phyloP scores from a whole-genome alignment of 495 filamentous ascomycete species.

The Rostrohypoxylon terebratum region DNA sequence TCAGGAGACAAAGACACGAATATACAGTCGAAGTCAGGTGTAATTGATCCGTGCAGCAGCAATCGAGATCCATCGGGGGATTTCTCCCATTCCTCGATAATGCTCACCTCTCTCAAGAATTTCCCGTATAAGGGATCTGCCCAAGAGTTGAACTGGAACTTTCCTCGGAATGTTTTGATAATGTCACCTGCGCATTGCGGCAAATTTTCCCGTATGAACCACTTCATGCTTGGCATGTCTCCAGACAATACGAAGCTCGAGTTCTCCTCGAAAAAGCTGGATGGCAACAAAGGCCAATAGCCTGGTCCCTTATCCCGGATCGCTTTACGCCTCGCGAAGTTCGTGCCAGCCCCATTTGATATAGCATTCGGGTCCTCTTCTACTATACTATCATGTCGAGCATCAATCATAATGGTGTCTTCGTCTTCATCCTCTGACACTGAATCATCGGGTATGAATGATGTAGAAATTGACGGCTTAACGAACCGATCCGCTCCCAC shows the following conservation, averaged over 20 bases:
- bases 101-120: slow-evolving; percentile 51
- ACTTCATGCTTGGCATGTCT: slow-evolving; percentile 48
- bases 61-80: slow-evolving; percentile 46
- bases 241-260: slow-evolving; percentile 51
- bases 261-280: slow-evolving; percentile 47
- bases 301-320: slow-evolving; percentile 26
- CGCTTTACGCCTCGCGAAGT: slow-evolving; percentile 22
- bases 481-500: slow-evolving; percentile 24
- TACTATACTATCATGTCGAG: background rate
- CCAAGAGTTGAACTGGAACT: slow-evolving; percentile 46
- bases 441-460: slow-evolving; percentile 26
- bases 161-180: slow-evolving; percentile 31
- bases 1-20: slow-evolving; percentile 54
- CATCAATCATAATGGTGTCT: slow-evolving; percentile 9
- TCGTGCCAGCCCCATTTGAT: background rate
- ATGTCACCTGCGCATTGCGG: slow-evolving; percentile 53
- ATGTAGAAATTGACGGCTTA: slow-evolving; percentile 27
- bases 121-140: slow-evolving; percentile 53
- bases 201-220: slow-evolving; percentile 50
- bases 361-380: slow-evolving; percentile 14
- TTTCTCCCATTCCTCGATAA: slow-evolving; percentile 57
- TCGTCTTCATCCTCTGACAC: slow-evolving; percentile 39
- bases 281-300: slow-evolving; percentile 39
- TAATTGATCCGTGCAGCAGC: slow-evolving; percentile 44
- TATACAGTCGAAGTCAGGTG: slow-evolving; percentile 48